Conservation (phyloP, 2,329 filamentous ascomycete genomes). For the Penicillium sp. region DNA sequence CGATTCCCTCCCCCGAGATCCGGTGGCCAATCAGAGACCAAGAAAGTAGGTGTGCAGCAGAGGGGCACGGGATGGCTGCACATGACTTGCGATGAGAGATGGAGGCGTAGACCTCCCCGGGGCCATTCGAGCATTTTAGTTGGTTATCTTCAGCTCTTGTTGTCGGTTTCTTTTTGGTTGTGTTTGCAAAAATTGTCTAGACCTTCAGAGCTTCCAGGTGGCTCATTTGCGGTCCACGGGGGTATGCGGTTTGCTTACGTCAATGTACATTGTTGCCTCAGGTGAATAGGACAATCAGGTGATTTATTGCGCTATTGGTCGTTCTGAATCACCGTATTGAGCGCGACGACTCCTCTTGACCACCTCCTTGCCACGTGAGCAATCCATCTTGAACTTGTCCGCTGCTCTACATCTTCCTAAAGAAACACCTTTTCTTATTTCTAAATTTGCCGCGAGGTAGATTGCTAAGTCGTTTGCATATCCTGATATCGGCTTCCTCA, state of each 20-base stretch:
- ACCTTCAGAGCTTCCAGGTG: not conserved
- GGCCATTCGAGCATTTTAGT: conserved; percentile 11
- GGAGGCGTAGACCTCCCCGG: conserved; percentile 12
- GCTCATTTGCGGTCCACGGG: not conserved
- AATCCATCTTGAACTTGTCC: conserved; percentile 35
- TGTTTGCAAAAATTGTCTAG: conserved; percentile 1
- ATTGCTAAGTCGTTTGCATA: conserved; percentile 22
- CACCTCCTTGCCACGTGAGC: conserved; percentile 42
- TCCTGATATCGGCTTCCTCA: not conserved
- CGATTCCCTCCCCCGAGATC: conserved; percentile 20
- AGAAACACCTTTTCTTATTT: conserved; percentile 31
- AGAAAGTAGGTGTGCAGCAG: conserved; percentile 18
- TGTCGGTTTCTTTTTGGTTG: not conserved
- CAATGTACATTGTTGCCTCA: not conserved
- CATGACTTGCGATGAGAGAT: conserved; percentile 29
- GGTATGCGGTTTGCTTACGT: not conserved
- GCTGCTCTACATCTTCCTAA: conserved; percentile 30
- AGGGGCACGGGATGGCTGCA: conserved; percentile 41
- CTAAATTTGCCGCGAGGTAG: conserved; percentile 25
- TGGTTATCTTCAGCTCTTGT: conserved; percentile 9
- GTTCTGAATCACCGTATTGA: conserved; percentile 16
- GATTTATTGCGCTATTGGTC: conserved; percentile 31
- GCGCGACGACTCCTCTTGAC: conserved; percentile 22
- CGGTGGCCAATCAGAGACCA: conserved; percentile 28
- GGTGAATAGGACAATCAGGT: conserved; percentile 28